phyloP scores from a whole-genome alignment of 495 filamentous ascomycete genomes.

The Lentithecium fluviatile region DNA sequence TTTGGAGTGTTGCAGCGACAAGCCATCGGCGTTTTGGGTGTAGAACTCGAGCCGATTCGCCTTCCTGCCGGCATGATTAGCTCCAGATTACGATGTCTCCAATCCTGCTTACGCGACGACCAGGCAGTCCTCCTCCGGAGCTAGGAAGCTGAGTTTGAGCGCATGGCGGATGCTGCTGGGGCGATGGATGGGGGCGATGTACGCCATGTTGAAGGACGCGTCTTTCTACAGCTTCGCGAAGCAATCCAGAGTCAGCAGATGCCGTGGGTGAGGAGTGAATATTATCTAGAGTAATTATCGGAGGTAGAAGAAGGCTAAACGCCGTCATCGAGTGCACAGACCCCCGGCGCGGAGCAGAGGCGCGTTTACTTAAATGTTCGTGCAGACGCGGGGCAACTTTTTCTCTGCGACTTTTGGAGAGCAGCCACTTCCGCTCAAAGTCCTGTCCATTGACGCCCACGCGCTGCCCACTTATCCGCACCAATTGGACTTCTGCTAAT shows the following conservation, averaged over 20 bases:
- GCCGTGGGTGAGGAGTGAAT: background rate
- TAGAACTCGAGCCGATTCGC: constrained; percentile 91
- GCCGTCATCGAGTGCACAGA: no score
- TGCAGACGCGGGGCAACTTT: no score
- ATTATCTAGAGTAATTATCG: no score
- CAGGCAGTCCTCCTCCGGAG: constrained; percentile 71
- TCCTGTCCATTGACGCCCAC: no score
- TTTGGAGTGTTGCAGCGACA: constrained; percentile 61
- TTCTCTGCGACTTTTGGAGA: background rate
- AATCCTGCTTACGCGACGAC: constrained; percentile 73
- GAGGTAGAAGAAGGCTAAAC: no score
- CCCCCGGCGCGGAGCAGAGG: no score
- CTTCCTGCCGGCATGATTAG: constrained; percentile 57
- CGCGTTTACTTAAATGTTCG: no score
- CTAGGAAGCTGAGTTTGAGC: constrained; percentile 72
- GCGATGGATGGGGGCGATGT: constrained; percentile 88
- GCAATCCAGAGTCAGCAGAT: background rate
- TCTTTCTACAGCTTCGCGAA: background rate
- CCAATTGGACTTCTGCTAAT: no score
- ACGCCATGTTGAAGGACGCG: constrained; percentile 65
- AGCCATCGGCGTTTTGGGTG: constrained; percentile 56
- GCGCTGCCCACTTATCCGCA: no score
- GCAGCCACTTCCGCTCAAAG: background rate
- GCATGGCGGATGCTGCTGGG: constrained; percentile 89
- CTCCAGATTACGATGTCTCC: background rate